phyloP scores from a whole-genome alignment of 768 basidiomycete species.

The Gautieria morchelliformis region DNA sequence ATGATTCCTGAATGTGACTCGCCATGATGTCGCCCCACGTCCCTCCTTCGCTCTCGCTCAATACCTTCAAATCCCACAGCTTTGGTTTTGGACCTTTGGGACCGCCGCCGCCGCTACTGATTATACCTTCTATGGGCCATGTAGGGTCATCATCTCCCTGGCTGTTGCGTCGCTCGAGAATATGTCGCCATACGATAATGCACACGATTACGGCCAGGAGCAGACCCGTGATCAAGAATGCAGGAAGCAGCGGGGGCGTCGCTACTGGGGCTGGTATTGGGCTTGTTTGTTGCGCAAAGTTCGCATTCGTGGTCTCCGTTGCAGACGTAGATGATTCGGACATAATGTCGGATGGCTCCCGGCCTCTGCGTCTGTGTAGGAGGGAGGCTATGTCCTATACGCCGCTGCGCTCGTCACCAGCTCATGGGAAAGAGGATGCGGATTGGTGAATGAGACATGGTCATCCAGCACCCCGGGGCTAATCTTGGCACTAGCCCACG shows the following conservation, averaged over 20 bases:
- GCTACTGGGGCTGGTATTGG: background rate
- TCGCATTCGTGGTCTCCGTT: background rate
- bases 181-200: slow-evolving; percentile 8
- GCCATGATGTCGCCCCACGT: slow-evolving; percentile 37
- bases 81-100: slow-evolving; percentile 7
- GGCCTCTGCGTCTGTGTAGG: background rate
- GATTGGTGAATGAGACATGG: background rate
- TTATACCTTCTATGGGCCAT: background rate
- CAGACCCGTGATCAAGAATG: slow-evolving; percentile 49
- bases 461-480: background rate
- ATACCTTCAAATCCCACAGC: slow-evolving; percentile 8
- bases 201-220: slow-evolving; percentile 37
- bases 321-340: background rate
- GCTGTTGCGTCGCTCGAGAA: slow-evolving; percentile 14
- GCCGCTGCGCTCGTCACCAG: background rate
- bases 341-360: slow-evolving; percentile 23
- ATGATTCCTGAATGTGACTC: slow-evolving; percentile 12
- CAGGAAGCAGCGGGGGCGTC: slow-evolving; percentile 49
- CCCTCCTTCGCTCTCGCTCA: slow-evolving; percentile 3
- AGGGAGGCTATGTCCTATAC: background rate
- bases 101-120: background rate
- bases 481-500: too few species aligned
- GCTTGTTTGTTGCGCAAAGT: background rate
- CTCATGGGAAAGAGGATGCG: background rate
- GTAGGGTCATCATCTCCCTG: background rate